Percentiles rank a stretch among this genome's conserved stretches.
These are phyloP conservation scores for Apiospora marii DNA, from an alignment of 2,329 filamentous ascomycete species.

Conservation along the genomic window DNA sequence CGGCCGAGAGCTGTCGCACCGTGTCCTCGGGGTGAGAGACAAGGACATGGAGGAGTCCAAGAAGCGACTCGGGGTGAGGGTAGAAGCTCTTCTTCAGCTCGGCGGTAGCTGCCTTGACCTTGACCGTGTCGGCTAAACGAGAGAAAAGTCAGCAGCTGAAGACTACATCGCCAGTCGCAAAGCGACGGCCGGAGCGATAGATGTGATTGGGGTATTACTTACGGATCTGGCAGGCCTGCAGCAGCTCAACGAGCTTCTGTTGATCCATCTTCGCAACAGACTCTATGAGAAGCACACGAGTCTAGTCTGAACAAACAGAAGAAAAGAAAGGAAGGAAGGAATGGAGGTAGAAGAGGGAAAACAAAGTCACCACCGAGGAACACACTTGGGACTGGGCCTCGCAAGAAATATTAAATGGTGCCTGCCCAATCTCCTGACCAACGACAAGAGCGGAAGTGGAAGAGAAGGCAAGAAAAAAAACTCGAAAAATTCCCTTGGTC, in stretches of 20 bases:
- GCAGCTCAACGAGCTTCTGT: constrained; percentile 83
- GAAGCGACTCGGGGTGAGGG: constrained; percentile 81
- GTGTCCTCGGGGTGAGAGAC: constrained; percentile 77
- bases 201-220: constrained; percentile 45
- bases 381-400: not conserved
- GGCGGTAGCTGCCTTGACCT: constrained; percentile 88
- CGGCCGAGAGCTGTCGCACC: constrained; percentile 88
- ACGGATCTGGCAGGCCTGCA: constrained; percentile 90
- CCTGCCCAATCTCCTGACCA: constrained; percentile 28
- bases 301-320: constrained; percentile 20
- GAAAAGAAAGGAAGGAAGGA: constrained; percentile 20
- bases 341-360: constrained; percentile 22
- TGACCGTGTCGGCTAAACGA: constrained; percentile 79
- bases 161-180: not conserved
- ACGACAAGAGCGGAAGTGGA: constrained; percentile 16
- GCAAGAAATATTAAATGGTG: constrained; percentile 23
- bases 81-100: constrained; percentile 95
- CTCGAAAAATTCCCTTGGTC: not conserved
- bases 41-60: constrained; percentile 87
- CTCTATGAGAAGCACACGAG: constrained; percentile 11
- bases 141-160: not conserved
- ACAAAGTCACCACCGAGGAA: constrained; percentile 16
- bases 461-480: constrained; percentile 20
- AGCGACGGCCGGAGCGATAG: not conserved
- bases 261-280: constrained; percentile 69